A percentile compares a stretch with the other conserved stretches of the same genome.
phyloP scores from a whole-genome alignment of 129 eudicot genomes.

The Flaveria robusta region DNA sequence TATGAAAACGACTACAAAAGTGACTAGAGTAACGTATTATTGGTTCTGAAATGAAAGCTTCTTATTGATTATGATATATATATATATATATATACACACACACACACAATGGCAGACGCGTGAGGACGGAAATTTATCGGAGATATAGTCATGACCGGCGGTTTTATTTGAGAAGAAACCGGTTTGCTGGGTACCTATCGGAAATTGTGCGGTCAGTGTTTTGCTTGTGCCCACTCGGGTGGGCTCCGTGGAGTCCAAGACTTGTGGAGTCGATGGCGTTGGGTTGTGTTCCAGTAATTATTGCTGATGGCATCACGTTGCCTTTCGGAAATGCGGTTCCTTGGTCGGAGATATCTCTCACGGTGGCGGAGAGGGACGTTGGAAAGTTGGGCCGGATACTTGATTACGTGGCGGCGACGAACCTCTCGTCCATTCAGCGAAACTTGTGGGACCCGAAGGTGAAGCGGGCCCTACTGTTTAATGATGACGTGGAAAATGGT shows the following conservation, averaged over 20 bases:
- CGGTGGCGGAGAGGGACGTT: constrained; percentile 69
- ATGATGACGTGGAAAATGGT: constrained; percentile 49
- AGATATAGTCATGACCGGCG: constrained; percentile 60
- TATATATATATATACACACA: too few species aligned
- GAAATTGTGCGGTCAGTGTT: constrained; percentile 76
- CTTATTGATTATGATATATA: not conserved
- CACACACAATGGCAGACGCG: constrained; percentile 45
- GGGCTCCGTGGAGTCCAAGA: constrained; percentile 99
- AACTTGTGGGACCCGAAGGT: constrained; percentile 57
- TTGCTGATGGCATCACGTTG: constrained; percentile 76
- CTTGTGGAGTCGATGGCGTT: constrained; percentile 76
- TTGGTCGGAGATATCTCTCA: constrained; percentile 73
- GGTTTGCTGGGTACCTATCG: constrained; percentile 71
- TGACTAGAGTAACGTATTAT: too few species aligned
- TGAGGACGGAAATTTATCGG: constrained; percentile 61
- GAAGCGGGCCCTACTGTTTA: constrained; percentile 50
- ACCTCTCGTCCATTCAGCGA: constrained; percentile 55
- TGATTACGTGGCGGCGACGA: constrained; percentile 67
- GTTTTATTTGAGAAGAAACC: constrained; percentile 64
- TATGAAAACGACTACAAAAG: too few species aligned
- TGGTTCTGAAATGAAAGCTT: too few species aligned
- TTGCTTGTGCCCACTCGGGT: constrained; percentile 85
- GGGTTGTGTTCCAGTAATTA: constrained; percentile 85
- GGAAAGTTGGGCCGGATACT: constrained; percentile 55
- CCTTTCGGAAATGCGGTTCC: constrained; percentile 59